phyloP scores from a whole-genome alignment of 768 basidiomycete genomes.

The Trametes punicea region DNA sequence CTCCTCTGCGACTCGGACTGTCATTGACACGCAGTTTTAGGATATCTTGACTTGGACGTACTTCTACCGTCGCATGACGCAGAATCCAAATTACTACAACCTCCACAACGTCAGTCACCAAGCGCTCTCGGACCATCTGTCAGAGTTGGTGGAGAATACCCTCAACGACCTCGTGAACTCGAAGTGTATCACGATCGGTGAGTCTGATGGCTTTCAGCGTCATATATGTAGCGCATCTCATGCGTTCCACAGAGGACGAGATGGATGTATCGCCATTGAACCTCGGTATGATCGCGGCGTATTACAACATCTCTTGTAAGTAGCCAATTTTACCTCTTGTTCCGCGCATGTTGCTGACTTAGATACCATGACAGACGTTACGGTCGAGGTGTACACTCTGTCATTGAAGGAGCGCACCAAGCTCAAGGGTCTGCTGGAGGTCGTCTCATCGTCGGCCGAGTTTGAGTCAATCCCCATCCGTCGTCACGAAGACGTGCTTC shows the following conservation, averaged over 20 bases:
- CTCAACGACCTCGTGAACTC: slow-evolving; percentile 88
- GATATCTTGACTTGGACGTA: slow-evolving; percentile 99
- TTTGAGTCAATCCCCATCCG: slow-evolving; percentile 95
- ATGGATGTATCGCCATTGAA: slow-evolving; percentile 92
- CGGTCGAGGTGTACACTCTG: slow-evolving; percentile 93
- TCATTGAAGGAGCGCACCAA: slow-evolving; percentile 96
- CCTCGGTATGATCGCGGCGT: slow-evolving; percentile 97
- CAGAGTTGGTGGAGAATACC: slow-evolving; percentile 93
- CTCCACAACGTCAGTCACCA: slow-evolving; percentile 94
- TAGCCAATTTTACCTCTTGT: slow-evolving; percentile 10
- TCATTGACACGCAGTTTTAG: slow-evolving; percentile 32
- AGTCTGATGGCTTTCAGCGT: slow-evolving; percentile 11
- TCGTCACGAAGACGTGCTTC: slow-evolving; percentile 82
- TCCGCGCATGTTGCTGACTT: neutral
- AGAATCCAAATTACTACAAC: slow-evolving; percentile 96
- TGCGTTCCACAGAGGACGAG: slow-evolving; percentile 65
- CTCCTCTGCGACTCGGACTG: neutral
- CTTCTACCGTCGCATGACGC: slow-evolving; percentile 96
- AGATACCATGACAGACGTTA: slow-evolving; percentile 62
- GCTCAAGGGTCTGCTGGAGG: slow-evolving; percentile 93
- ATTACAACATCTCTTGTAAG: slow-evolving; percentile 90
- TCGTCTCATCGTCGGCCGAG: slow-evolving; percentile 94
- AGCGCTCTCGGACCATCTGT: slow-evolving; percentile 92
- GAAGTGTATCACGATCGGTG: slow-evolving; percentile 90
- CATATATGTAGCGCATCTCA: neutral